A percentile compares a stretch with the other conserved stretches of the same genome.
Conservation (phyloP, 192 early-diverging fungal genomes). For the Podila epigama region DNA sequence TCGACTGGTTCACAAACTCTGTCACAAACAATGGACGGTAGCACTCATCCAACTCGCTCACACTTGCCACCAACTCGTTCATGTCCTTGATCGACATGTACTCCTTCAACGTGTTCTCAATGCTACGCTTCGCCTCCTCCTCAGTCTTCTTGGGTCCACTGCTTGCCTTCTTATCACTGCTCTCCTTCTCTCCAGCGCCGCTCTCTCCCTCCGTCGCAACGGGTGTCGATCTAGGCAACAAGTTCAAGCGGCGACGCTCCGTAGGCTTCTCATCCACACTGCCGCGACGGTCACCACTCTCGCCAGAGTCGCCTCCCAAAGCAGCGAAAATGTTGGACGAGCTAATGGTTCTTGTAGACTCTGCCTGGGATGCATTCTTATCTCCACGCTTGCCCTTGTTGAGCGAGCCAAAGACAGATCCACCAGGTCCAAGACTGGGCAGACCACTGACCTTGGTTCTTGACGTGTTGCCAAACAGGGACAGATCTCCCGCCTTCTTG, state of each 20-base stretch:
- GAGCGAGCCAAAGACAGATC: slow-evolving; percentile 58
- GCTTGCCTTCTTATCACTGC: neutral
- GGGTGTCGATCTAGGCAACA: slow-evolving; percentile 37
- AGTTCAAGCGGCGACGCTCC: slow-evolving; percentile 37
- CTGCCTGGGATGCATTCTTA: slow-evolving; percentile 47
- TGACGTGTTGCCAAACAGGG: slow-evolving; percentile 76
- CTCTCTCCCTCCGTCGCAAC: slow-evolving; percentile 29
- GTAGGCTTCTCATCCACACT: slow-evolving; percentile 50
- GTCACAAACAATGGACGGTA: slow-evolving; percentile 36
- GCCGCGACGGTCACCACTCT: slow-evolving; percentile 16
- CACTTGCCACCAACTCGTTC: slow-evolving; percentile 67
- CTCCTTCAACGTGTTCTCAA: slow-evolving; percentile 66
- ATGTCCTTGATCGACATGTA: slow-evolving; percentile 65
- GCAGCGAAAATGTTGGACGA: slow-evolving; percentile 51
- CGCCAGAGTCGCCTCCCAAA: slow-evolving; percentile 30
- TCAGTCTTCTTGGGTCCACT: slow-evolving; percentile 58
- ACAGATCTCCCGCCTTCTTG: slow-evolving; percentile 74
- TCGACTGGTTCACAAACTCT: slow-evolving; percentile 40
- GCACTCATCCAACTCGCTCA: slow-evolving; percentile 63
- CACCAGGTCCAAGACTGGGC: slow-evolving; percentile 64
- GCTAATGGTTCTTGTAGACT: slow-evolving; percentile 54
- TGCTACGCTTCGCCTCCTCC: slow-evolving; percentile 43
- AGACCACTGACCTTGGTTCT: slow-evolving; percentile 57
- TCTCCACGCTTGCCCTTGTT: slow-evolving; percentile 53
- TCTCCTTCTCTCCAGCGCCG: slow-evolving; percentile 9